Evolutionary conservation across 2,329 filamentous ascomycete genomes (phyloP).

Genomic region (Colletotrichum sidae): DNA sequence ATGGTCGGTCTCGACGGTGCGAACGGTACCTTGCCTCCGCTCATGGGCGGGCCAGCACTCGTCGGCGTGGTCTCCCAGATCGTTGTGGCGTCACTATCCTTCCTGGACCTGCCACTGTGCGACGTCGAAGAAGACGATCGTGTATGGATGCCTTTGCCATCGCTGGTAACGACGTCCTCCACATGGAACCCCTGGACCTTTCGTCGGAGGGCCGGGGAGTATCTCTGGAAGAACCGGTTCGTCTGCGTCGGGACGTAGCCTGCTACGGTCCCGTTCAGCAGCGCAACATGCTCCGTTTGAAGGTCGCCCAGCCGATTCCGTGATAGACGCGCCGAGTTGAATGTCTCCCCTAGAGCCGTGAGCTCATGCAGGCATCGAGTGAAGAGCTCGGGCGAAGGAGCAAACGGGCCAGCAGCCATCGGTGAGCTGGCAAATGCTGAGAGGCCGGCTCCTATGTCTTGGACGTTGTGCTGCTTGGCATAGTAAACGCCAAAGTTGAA

Average conservation of each 20-base stretch:
- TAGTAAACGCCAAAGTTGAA: conserved; percentile 17
- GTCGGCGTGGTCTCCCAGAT: not conserved
- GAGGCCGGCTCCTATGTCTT: conserved; percentile 4
- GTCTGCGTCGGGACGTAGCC: conserved; percentile 8
- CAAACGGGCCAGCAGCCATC: conserved; percentile 15
- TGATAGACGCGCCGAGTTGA: conserved; percentile 10
- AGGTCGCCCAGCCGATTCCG: conserved; percentile 13
- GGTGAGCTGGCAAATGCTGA: conserved; percentile 24
- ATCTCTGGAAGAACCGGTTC: conserved; percentile 25
- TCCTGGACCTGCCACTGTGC: not conserved
- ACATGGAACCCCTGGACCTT: conserved; percentile 14
- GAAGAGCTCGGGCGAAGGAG: conserved; percentile 17
- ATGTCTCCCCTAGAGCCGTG: conserved; percentile 9
- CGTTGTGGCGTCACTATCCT: not conserved
- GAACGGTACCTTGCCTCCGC: conserved; percentile 1
- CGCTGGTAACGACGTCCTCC: not conserved
- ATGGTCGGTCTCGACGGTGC: conserved; percentile 6
- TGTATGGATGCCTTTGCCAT: not conserved
- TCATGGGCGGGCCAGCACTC: not conserved
- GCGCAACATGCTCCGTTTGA: conserved; percentile 10
- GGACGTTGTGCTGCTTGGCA: not conserved
- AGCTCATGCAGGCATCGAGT: conserved; percentile 12
- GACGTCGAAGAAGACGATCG: not conserved
- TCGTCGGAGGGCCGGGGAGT: conserved; percentile 10
- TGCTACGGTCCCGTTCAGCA: not conserved